Evolutionary conservation across 805 yeast genomes (phyloP).

Genomic region (Debaryomyces prosopidis): DNA sequence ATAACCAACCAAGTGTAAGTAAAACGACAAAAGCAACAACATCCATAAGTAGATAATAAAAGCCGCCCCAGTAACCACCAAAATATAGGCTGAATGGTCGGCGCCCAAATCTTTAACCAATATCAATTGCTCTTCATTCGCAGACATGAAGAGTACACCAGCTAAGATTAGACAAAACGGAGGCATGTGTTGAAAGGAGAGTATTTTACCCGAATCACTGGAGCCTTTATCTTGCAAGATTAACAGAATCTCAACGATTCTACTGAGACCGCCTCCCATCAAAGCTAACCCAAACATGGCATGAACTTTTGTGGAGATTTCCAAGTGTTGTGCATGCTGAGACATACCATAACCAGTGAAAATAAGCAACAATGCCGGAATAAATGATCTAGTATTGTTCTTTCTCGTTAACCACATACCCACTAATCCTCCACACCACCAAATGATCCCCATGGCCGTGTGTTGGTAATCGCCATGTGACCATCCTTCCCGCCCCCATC

Average conservation of each 20-base stretch:
- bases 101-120: conserved; percentile 74
- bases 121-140: conserved; percentile 83
- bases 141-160: conserved; percentile 87
- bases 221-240: conserved; percentile 61
- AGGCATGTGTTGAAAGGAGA: conserved; percentile 83
- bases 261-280: conserved; percentile 71
- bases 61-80: conserved; percentile 71
- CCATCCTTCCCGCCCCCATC: conserved; percentile 93
- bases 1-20: conserved; percentile 46
- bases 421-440: conserved; percentile 93
- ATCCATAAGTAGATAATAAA: conserved; percentile 71
- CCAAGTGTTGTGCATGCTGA: conserved; percentile 76
- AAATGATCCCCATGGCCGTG: conserved; percentile 92
- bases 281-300: conserved; percentile 80
- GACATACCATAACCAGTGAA: conserved; percentile 96
- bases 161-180: conserved; percentile 76
- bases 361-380: conserved; percentile 80
- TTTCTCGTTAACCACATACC: conserved; percentile 70
- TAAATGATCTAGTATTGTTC: conserved; percentile 63
- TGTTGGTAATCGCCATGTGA: conserved; percentile 92
- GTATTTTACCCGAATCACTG: conserved; percentile 44
- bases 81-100: conserved; percentile 80
- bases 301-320: conserved; percentile 84
- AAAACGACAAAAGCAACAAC: conserved; percentile 57
- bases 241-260: conserved; percentile 80